Base-by-base conservation (phyloP, 306 rosid genomes). In the Prunus davidiana region DNA sequence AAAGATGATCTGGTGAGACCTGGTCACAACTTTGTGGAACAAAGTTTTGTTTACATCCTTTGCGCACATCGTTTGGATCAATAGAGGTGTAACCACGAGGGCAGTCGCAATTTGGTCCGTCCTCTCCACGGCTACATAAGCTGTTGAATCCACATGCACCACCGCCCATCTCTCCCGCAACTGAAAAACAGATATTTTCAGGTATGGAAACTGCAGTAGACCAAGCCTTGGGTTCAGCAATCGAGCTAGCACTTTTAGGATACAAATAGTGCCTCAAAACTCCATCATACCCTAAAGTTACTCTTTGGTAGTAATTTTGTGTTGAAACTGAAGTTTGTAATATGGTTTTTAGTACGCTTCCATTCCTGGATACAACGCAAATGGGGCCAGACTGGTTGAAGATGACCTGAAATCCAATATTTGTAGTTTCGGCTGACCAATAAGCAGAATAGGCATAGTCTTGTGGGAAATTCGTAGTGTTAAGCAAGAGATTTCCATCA, bases 241-340 rank as follows among this genome's bases (percentile, higher is more conserved):
- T 81, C 22, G 76, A 67, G 56, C 4, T 65, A 13, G 16, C 32
- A 0, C 3, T 41, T 71, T 75, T 89, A 24, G 82, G 90, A 69
- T 80, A 75, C 18, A 74, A 19, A 69, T 88, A 87, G 57, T 79
- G 86, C 4, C 87, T 82, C 16, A 89, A 79, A 76, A 86, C 85
- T 73, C 92, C 97, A 85, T 73, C 60, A 64, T 55, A 51, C 25
- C 86, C 97, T 43, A 91, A 80, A 61, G 85, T 79, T 4, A 88
- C 94, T 81, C 90, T 85, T 22, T 86, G 87, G 80, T 85, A 87
- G 69, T 56, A 51, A 50, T 32, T 38, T 2, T 47, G 13, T 16
- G 63, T 54, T 8, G 85, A 19, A 38, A 62, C 28, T 0, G 63
- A 16, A 46, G 0, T 2, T 0, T 25, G 6, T 24, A 56, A n/a